Conservation (phyloP, 345 rosid genomes). For the Turnera subulata region DNA sequence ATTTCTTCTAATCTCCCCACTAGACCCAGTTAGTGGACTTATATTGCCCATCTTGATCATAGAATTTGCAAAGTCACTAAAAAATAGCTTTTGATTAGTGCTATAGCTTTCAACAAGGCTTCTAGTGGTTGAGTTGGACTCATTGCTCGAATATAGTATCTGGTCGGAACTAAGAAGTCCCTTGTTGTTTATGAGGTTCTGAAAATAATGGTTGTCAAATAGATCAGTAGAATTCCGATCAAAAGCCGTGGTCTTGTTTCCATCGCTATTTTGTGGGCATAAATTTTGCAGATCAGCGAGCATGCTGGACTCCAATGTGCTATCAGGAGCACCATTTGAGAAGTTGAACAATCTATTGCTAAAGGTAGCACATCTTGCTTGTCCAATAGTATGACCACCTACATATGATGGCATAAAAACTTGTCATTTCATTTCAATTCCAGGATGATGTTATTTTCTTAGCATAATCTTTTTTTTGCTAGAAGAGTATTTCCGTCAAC, state of each 20-base stretch:
- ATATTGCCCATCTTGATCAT: conserved; percentile 41
- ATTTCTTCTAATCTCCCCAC: conserved; percentile 17
- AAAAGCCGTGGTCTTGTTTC: conserved; percentile 16
- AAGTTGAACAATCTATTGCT: conserved; percentile 25
- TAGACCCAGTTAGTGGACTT: conserved; percentile 26
- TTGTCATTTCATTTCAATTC: no score
- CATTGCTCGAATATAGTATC: conserved; percentile 13
- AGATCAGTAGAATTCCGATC: conserved; percentile 23
- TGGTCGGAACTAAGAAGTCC: conserved; percentile 26
- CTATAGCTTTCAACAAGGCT: conserved; percentile 15
- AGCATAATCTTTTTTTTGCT: no score
- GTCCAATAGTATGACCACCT: conserved; percentile 29
- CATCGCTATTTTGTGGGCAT: conserved; percentile 15
- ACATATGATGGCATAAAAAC: background rate
- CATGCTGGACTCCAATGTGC: conserved; percentile 6
- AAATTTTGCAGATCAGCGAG: conserved; percentile 12
- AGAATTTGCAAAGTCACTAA: conserved; percentile 4
- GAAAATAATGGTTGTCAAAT: conserved; percentile 26
- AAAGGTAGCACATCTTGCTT: conserved; percentile 25
- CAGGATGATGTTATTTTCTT: no score
- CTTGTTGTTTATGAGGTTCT: conserved; percentile 19
- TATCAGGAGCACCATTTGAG: conserved; percentile 15
- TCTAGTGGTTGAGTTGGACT: conserved; percentile 3
- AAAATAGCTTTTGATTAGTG: conserved; percentile 11
- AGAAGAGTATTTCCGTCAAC: no score